phyloP scores from a whole-genome alignment of 192 early-diverging fungal species.

The Coemansia sp. region DNA sequence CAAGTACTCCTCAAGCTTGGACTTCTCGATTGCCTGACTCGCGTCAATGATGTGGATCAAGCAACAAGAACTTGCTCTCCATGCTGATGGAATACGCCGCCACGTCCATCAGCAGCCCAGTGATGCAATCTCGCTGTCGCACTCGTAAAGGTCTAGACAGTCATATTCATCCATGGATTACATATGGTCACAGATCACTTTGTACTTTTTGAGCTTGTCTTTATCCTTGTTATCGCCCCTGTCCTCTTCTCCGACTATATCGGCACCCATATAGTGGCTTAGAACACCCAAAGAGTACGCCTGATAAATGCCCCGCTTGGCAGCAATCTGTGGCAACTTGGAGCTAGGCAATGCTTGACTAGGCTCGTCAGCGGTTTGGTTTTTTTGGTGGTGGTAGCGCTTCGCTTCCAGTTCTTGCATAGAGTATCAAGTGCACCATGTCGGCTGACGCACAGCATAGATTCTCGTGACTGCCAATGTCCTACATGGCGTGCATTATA shows the following conservation, averaged over 20 bases:
- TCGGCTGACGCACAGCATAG: constrained; percentile 74
- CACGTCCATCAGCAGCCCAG: no score
- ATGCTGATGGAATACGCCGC: constrained; percentile 65
- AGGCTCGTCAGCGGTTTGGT: no score
- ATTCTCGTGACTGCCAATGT: constrained; percentile 61
- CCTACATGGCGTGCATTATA: constrained; percentile 52
- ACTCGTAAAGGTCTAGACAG: no score
- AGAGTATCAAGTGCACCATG: constrained; percentile 71
- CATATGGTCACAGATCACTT: no score
- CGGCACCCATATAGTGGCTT: constrained; percentile 43
- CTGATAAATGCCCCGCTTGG: constrained; percentile 69
- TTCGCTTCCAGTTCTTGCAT: constrained; percentile 8
- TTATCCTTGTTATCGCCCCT: no score
- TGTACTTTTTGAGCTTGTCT: no score
- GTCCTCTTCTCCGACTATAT: no score
- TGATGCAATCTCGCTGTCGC: no score
- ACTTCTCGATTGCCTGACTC: background rate
- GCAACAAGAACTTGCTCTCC: constrained; percentile 65
- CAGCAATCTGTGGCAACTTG: constrained; percentile 17
- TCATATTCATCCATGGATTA: no score
- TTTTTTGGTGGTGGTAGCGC: background rate
- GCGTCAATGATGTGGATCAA: constrained; percentile 47
- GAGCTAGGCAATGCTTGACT: no score
- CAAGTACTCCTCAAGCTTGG: constrained; percentile 24
- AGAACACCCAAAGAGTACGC: constrained; percentile 32